Percentiles rank a stretch among this genome's conserved stretches.
phyloP scores from a whole-genome alignment of 2,329 filamentous ascomycete species.

The Diaporthe longicolla region DNA sequence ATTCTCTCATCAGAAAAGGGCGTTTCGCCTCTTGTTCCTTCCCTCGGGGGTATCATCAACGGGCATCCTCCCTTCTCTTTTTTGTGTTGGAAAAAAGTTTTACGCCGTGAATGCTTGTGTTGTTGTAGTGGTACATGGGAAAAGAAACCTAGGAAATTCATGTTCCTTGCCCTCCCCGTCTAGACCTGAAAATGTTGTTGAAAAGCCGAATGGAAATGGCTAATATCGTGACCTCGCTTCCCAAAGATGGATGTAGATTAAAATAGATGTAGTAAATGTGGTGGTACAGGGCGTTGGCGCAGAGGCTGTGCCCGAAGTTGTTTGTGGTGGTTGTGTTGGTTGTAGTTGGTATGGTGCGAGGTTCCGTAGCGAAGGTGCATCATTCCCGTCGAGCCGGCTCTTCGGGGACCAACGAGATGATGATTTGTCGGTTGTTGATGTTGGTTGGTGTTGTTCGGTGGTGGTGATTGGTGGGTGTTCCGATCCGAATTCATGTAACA shows the following conservation, averaged over 20 bases:
- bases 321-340: constrained; percentile 19
- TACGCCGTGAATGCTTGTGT: constrained; percentile 41
- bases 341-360: neutral
- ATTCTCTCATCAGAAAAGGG: constrained; percentile 29
- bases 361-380: constrained; percentile 42
- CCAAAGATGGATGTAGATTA: constrained; percentile 34
- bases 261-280: constrained; percentile 42
- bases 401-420: constrained; percentile 30
- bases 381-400: constrained; percentile 43
- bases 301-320: constrained; percentile 41
- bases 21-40: constrained; percentile 38
- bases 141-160: constrained; percentile 38
- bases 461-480: constrained; percentile 29
- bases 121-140: constrained; percentile 40
- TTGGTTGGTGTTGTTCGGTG: constrained; percentile 6
- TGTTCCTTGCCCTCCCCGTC: constrained; percentile 5
- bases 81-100: constrained; percentile 28
- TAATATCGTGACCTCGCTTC: constrained; percentile 31
- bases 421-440: constrained; percentile 18
- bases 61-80: constrained; percentile 42
- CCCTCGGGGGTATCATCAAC: constrained; percentile 42
- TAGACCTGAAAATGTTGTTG: constrained; percentile 14
- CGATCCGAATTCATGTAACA: constrained; percentile 25
- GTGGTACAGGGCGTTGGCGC: constrained; percentile 37
- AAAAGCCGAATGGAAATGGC: constrained; percentile 43